Evolutionary conservation across 2,329 filamentous ascomycete genomes (phyloP).

Genomic region (Cladophialophora psammophila): DNA sequence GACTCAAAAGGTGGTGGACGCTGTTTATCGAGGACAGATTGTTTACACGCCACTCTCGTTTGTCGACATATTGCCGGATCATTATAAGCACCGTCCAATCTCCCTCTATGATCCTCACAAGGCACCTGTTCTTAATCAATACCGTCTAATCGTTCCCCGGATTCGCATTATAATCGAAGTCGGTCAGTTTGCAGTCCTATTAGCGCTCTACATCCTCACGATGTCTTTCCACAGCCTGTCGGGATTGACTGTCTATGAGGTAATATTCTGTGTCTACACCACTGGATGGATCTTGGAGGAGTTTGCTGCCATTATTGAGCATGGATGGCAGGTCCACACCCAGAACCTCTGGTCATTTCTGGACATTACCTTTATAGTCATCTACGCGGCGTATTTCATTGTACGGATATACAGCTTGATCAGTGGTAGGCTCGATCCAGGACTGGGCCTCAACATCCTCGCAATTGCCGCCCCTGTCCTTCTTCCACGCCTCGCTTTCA

Average conservation of each 20-base stretch:
- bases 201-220: background rate
- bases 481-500: conserved; percentile 80
- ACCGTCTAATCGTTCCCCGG: conserved; percentile 80
- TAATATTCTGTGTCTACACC: conserved; percentile 74
- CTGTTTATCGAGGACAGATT: conserved; percentile 79
- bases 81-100: conserved; percentile 83
- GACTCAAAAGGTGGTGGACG: conserved; percentile 80
- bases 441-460: conserved; percentile 56
- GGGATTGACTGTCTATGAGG: conserved; percentile 65
- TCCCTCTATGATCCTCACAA: conserved; percentile 78
- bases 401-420: background rate
- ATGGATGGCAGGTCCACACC: conserved; percentile 80
- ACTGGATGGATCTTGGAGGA: conserved; percentile 80
- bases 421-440: background rate
- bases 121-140: conserved; percentile 80
- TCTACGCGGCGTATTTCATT: conserved; percentile 69
- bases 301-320: conserved; percentile 77
- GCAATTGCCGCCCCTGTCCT: conserved; percentile 78
- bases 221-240: background rate
- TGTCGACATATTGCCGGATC: conserved; percentile 82
- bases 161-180: conserved; percentile 78
- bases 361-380: conserved; percentile 75
- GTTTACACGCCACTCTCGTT: conserved; percentile 83
- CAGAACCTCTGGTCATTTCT: conserved; percentile 89
- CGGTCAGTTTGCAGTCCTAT: conserved; percentile 55